phyloP scores from a whole-genome alignment of 2,329 filamentous ascomycete genomes.

The Trichoderma atroviride region DNA sequence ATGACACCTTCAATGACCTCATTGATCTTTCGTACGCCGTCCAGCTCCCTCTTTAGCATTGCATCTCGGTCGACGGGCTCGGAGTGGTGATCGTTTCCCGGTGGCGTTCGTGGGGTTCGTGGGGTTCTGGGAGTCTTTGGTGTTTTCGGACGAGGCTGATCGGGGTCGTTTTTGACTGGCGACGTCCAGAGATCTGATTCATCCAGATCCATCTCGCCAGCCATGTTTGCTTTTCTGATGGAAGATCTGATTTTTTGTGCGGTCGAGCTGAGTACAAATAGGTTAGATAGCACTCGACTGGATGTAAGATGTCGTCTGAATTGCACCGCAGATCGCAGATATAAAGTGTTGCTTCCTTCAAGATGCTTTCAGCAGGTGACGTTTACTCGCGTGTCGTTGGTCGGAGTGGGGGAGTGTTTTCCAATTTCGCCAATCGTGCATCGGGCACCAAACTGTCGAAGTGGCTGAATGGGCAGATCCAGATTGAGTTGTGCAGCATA shows the following conservation, averaged over 20 bases:
- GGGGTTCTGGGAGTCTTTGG: conserved; percentile 53
- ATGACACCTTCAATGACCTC: conserved; percentile 80
- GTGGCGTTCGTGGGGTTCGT: conserved; percentile 51
- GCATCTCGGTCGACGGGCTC: conserved; percentile 69
- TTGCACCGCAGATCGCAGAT: background rate
- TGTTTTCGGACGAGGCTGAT: conserved; percentile 39
- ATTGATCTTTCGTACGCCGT: conserved; percentile 84
- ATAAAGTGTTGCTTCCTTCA: background rate
- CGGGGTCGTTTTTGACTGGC: conserved; percentile 41
- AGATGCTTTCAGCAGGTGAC: conserved; percentile 10
- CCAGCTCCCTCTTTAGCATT: conserved; percentile 75
- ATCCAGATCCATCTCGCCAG: conserved; percentile 50
- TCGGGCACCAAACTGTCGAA: background rate
- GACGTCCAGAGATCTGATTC: conserved; percentile 55
- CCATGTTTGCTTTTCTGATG: conserved; percentile 40
- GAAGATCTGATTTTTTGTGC: conserved; percentile 10
- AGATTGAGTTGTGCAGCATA: conserved; percentile 3
- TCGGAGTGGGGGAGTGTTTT: background rate
- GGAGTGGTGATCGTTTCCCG: conserved; percentile 42
- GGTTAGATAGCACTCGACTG: background rate
- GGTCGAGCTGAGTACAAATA: background rate
- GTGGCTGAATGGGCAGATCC: background rate
- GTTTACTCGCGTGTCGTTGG: conserved; percentile 16
- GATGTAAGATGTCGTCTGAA: background rate
- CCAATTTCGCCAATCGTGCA: conserved; percentile 8